These are phyloP conservation scores for Puccinia triticina DNA, from an alignment of 1,284 basidiomycete genomes.

Conservation along the genomic window DNA sequence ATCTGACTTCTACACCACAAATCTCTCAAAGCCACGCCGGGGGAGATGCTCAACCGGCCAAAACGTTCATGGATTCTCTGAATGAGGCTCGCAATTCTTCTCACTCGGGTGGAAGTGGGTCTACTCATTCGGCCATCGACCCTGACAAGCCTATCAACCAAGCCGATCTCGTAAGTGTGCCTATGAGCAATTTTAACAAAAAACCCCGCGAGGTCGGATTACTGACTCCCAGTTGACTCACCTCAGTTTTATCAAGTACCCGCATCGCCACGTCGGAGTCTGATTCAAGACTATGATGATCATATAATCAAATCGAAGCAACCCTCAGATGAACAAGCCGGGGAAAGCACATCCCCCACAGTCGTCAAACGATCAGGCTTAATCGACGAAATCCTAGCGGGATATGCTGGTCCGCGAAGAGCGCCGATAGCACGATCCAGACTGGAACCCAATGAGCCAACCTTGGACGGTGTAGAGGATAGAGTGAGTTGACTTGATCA, in stretches of 20 bases:
- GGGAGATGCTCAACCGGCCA: background rate
- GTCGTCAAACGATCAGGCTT: background rate
- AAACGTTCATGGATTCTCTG: background rate
- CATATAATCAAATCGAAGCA: conserved; percentile 1
- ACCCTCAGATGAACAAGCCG: background rate
- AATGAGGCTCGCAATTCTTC: background rate
- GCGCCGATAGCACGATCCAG: background rate
- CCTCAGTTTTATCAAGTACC: conserved; percentile 34
- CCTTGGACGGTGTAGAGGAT: background rate
- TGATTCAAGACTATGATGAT: conserved; percentile 17
- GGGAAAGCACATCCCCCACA: background rate
- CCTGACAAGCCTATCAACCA: conserved; percentile 23
- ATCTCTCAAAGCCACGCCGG: background rate
- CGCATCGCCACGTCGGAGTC: conserved; percentile 6
- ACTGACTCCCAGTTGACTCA: background rate
- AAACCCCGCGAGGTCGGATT: background rate
- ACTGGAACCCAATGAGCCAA: background rate
- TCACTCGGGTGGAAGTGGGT: background rate
- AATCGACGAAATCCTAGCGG: background rate
- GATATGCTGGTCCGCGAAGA: background rate
- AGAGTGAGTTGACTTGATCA: background rate
- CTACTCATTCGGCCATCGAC: conserved; percentile 22
- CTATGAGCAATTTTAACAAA: background rate
- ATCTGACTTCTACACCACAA: background rate
- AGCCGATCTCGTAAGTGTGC: conserved; percentile 25